Evolutionary conservation across 345 rosid species (phyloP), one percentile per base, ranked within the genome.

Genomic region (Arabidopsis suecica): DNA sequence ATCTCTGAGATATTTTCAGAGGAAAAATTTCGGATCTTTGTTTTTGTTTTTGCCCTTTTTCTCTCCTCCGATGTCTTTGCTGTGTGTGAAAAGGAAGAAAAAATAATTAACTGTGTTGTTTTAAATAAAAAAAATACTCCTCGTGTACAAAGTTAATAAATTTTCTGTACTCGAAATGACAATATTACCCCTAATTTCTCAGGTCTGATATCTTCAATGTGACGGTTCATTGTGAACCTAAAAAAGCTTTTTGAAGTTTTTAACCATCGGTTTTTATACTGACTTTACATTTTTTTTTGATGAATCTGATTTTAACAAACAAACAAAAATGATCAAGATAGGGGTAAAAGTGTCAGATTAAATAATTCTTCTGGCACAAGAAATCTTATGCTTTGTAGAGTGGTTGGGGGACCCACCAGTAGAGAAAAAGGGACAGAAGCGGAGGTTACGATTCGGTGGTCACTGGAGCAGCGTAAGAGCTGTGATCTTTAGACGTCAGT

Each of bases 341-440:
- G 49, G 79, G 79, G 74, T 41, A 40, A 40, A 76, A 45, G 4
- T 0, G 75, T 55, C 41, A 62, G 10, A 54, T 1, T 0, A 54
- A 69, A 1, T 45, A 69, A 76, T 47, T 76, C 80, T 76, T 69
- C 80, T 62, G 80, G 51, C 65, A 62, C 75, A 76, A 76, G 80
- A 76, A 76, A 76, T 62, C 75, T 54, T 76, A 49, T 76, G 49
- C 57, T 51, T 64, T 42, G 63, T 8, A 65, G 54, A 44, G 66
- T 65, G 49, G 45, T 30, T 44, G 74, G 75, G 74, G 70, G 75
- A 44, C 80, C 75, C 75, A 62, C 70, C 11, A 1, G 51, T 33
- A 22, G 7, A 38, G 51, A 38, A 68, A 61, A 51, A 48, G 16
- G 18, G 44, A 34, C 34, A 32, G 32, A 25, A 47, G 44, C 45